Base-by-base conservation (phyloP, 2,329 filamentous ascomycete species). In the Neurospora crassa region DNA sequence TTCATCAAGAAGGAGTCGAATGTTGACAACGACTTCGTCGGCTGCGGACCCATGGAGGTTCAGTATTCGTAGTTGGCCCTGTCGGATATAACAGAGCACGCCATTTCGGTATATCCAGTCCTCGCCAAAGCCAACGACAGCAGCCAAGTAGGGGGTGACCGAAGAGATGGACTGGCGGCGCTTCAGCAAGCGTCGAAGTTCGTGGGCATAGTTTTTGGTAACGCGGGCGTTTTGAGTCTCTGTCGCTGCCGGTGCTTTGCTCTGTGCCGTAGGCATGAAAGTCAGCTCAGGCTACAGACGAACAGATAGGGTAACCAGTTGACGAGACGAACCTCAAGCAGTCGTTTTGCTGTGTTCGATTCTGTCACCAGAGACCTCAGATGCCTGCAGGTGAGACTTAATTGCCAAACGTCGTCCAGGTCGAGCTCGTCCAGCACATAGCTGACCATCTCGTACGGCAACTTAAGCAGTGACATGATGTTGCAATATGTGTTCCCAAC, bases 391-490 rank as follows among this genome's bases (percentile, higher is more conserved):
- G 84, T 84, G 67, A 83, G 81, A 53, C 86, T 84, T 63, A 92
- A 80, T 73, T 86, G 82, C 72, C 89, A 84, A 47, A 88, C 82
- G 74, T 91, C 88, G 67, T 88, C 83, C 37, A 90, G 80, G 20
- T 85, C 82, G 43, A 92, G 82, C 70, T 83, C 80, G 7, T 81
- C 81, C 8, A 85, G 83, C 69, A 92, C 85, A 69, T 86, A 83
- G 68, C 86, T 86, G 40, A 91, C 80, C n/a, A 92, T 82, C 79
- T 92, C 91, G 76, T 87, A 89, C 0, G 90, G 90, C 14, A 92
- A 72, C 18, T 72, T 74, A 43, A 78, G 71, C 29, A 83, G 74
- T 68, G 78, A 77, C 79, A 82, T 81, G 29, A 16, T 63, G 53
- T n/a, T 14, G 16, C 24, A 34, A 37, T 29, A 1, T 37, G 10